Percentiles rank a stretch among this genome's conserved stretches.
These are phyloP conservation scores for Citeromyces siamensis DNA, from an alignment of 1,139 yeast species.

Conservation along the genomic window DNA sequence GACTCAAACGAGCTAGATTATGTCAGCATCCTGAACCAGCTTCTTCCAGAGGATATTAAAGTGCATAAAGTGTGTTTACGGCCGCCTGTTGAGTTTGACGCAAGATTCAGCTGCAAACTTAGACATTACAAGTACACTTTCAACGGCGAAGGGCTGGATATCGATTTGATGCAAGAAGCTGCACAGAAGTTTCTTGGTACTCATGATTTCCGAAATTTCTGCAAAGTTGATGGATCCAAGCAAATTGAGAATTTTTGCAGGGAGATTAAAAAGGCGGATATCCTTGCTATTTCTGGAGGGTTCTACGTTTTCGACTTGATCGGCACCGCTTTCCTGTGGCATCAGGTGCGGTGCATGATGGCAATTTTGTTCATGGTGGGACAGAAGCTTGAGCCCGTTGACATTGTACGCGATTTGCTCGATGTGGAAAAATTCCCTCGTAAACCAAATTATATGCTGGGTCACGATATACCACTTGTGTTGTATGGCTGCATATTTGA, in stretches of 20 bases:
- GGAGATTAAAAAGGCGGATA: slow-evolving; percentile 38
- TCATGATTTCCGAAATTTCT: slow-evolving; percentile 89
- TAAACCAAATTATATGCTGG: slow-evolving; percentile 82
- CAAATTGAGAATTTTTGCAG: slow-evolving; percentile 72
- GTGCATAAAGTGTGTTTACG: slow-evolving; percentile 73
- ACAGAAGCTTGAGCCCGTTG: slow-evolving; percentile 55
- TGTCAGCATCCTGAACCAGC: slow-evolving; percentile 57
- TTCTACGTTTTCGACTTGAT: slow-evolving; percentile 62
- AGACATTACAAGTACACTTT: slow-evolving; percentile 85
- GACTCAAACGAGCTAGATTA: slow-evolving; percentile 71
- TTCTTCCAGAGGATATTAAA: slow-evolving; percentile 72
- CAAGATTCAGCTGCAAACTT: slow-evolving; percentile 76
- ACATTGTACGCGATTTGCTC: slow-evolving; percentile 43
- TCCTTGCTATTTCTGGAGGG: slow-evolving; percentile 26
- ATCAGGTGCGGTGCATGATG: slow-evolving; percentile 94
- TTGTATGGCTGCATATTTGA: slow-evolving; percentile 76
- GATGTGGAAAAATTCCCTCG: slow-evolving; percentile 47
- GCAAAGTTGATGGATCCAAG: slow-evolving; percentile 89
- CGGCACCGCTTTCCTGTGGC: slow-evolving; percentile 95
- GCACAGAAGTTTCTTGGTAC: slow-evolving; percentile 56
- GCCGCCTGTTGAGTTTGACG: slow-evolving; percentile 79
- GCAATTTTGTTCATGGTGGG: slow-evolving; percentile 75
- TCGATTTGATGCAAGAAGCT: slow-evolving; percentile 58
- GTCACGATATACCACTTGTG: slow-evolving; percentile 82
- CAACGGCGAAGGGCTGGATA: slow-evolving; percentile 38